Percentiles rank a stretch among this genome's conserved stretches.
These are phyloP conservation scores for Macrolepiota albuminosa DNA, from an alignment of 768 basidiomycete genomes.

Conservation along the genomic window DNA sequence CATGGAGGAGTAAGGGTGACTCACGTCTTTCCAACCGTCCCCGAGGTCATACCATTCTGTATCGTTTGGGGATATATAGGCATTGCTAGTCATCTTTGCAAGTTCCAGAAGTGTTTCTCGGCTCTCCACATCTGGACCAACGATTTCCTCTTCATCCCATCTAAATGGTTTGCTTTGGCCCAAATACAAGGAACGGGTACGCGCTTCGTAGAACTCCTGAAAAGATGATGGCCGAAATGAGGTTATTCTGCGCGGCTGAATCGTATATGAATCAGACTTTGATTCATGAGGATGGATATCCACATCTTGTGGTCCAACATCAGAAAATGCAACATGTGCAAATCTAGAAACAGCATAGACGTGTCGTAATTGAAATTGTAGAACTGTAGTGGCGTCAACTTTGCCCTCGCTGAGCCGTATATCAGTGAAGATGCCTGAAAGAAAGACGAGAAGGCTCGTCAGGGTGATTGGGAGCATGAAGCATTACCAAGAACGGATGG, in stretches of 20 bases:
- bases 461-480: conserved; percentile 44
- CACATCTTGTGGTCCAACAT: conserved; percentile 26
- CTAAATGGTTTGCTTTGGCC: conserved; percentile 40
- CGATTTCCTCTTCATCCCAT: conserved; percentile 76
- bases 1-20: conserved; percentile 11
- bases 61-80: conserved; percentile 66
- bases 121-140: conserved; percentile 72
- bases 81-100: conserved; percentile 95
- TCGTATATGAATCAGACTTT: conserved; percentile 22
- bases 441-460: conserved; percentile 43
- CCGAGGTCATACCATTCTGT: conserved; percentile 74
- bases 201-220: conserved; percentile 36
- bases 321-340: conserved; percentile 51
- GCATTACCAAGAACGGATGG: conserved; percentile 25
- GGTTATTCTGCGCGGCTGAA: conserved; percentile 32
- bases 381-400: conserved; percentile 4
- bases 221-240: conserved; percentile 47
- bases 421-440: conserved; percentile 28
- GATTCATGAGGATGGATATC: conserved; percentile 3
- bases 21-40: conserved; percentile 56
- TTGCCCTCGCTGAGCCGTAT: neutral
- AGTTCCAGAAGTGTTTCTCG: conserved; percentile 73
- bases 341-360: conserved; percentile 49
- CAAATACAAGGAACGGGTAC: conserved; percentile 38
- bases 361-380: conserved; percentile 58